Conservation (phyloP, 148 eudicot genomes). For the Cornus suecica region DNA sequence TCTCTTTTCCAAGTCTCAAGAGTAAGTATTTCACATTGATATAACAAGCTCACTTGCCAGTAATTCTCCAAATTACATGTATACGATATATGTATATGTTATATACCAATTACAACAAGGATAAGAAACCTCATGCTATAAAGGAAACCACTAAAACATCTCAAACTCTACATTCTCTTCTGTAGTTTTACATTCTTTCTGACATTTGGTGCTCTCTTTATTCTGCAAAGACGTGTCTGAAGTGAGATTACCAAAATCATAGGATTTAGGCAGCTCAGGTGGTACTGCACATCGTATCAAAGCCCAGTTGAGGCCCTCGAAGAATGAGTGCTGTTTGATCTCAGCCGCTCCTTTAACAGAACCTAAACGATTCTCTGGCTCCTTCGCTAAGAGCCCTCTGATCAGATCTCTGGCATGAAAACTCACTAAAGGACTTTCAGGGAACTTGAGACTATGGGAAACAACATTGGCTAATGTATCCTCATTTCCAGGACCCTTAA, state of each 20-base stretch:
- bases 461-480: slow-evolving; percentile 62
- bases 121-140: slow-evolving; percentile 6
- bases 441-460: slow-evolving; percentile 56
- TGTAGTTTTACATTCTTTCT: slow-evolving; percentile 13
- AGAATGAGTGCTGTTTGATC: slow-evolving; percentile 71
- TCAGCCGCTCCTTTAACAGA: slow-evolving; percentile 69
- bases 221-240: slow-evolving; percentile 16
- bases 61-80: slow-evolving; percentile 4
- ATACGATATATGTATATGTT: slow-evolving; percentile 11
- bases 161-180: slow-evolving; percentile 46
- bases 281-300: slow-evolving; percentile 68
- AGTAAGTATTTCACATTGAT: neutral
- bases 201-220: slow-evolving; percentile 18
- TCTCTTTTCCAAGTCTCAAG: neutral
- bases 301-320: slow-evolving; percentile 83
- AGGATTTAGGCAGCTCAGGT: slow-evolving; percentile 56
- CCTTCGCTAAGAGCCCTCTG: slow-evolving; percentile 51
- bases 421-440: slow-evolving; percentile 53
- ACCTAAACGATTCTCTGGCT: slow-evolving; percentile 66
- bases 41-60: slow-evolving; percentile 11
- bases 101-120: slow-evolving; percentile 7
- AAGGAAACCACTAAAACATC: slow-evolving; percentile 36
- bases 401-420: slow-evolving; percentile 67
- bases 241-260: slow-evolving; percentile 25
- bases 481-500: slow-evolving; percentile 66